Base-by-base conservation (phyloP, 805 yeast genomes). In the Hyphopichia homilentoma region DNA sequence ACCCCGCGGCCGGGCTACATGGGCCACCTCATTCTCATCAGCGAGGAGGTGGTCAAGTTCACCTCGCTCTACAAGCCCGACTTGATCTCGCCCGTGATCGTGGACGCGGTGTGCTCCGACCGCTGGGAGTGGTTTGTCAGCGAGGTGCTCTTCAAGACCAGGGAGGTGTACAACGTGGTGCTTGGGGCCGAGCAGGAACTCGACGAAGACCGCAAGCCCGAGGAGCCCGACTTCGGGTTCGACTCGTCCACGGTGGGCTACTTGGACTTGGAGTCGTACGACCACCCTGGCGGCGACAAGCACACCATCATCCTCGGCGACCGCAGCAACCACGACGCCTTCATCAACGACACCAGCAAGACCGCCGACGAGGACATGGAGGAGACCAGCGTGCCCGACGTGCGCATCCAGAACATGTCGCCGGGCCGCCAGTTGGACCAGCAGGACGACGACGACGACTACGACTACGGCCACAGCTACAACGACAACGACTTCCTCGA, bases 41-140 rank as follows among this genome's bases (percentile, higher is more conserved):
- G 96, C 32, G 98, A 93, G 55, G 98, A 93, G 55, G 88, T 93
- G 28, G 96, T 88, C 30, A 93, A 93, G 54, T 93, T 93, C 56
- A 68, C 75, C 3, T 71, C 68, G n/a, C 55, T 77, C 12, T 77
- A 76, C 45, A 68, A 78, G 23, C 79, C 82, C 6, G 83, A 77
- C 39, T 57, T 76, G 16, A 70, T 79, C 9, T 72, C 84, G 2
- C 71, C 75, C 3, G 50, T 64, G 4, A 75, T 79, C 14, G 72
- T 70, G 9, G 69, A 65, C 7, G 70, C 74, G 3, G 51, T 73
- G 34, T 54, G 54, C 25, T 76, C 76, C 6, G 68, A 67, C 4
- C 50, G 52, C 16, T 75, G 81, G 81, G 65, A 63, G 21, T 65
- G 69, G 56, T 75, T 73, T 50, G 70, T 73, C 16, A 62, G 65